Percentiles rank a stretch among this genome's conserved stretches.
Conservation (phyloP, 176 grass and related monocot species). For the Chrysopogon serrulatus region DNA sequence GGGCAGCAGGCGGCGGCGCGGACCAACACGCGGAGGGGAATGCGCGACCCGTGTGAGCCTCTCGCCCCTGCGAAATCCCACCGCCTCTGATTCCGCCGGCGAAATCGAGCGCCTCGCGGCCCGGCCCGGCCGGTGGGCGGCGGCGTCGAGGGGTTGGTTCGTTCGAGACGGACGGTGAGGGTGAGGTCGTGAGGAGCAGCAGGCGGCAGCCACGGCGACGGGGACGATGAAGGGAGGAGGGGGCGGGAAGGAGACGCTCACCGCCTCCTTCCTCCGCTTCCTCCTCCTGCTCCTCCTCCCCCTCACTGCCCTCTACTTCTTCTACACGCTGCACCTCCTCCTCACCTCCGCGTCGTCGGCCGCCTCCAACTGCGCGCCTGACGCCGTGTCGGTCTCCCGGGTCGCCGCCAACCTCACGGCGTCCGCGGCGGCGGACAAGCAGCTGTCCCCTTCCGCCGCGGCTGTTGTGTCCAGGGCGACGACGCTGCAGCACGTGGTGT, state of each 20-base stretch:
- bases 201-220: conserved; percentile 26
- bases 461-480: conserved; percentile 28
- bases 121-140: background rate
- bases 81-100: background rate
- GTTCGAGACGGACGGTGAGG: background rate
- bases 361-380: conserved; percentile 32
- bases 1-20: background rate
- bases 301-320: conserved; percentile 62
- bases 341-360: conserved; percentile 44
- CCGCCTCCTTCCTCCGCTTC: conserved; percentile 49
- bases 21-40: conserved; percentile 24
- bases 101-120: background rate
- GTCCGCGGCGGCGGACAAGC: background rate
- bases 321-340: conserved; percentile 87
- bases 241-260: conserved; percentile 40
- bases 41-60: conserved; percentile 31
- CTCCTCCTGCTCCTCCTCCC: conserved; percentile 64
- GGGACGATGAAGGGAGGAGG: conserved; percentile 49
- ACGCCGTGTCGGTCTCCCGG: conserved; percentile 14
- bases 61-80: background rate
- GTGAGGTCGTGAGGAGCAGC: background rate
- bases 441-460: background rate
- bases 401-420: conserved; percentile 16
- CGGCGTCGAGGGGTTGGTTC: background rate
- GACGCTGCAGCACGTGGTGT: conserved; percentile 87